phyloP scores from a whole-genome alignment of 768 basidiomycete species.

The Lactarius hengduanensis region DNA sequence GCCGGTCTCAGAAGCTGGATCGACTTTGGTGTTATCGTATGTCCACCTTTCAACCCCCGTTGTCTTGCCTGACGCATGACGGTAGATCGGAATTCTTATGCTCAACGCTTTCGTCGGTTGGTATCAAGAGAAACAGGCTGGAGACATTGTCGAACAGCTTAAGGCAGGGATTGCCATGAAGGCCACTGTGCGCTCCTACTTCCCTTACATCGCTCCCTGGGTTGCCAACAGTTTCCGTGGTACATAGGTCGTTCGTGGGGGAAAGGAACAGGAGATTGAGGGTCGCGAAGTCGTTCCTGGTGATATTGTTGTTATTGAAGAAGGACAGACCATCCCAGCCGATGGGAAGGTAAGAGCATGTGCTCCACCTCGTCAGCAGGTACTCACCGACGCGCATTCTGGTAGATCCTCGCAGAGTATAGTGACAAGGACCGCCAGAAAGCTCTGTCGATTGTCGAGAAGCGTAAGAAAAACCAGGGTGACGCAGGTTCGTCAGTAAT shows the following conservation, averaged over 20 bases:
- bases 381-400: not conserved
- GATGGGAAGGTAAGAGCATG: conserved; percentile 38
- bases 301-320: conserved; percentile 45
- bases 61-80: not conserved
- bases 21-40: conserved; percentile 49
- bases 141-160: conserved; percentile 48
- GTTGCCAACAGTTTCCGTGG: not conserved
- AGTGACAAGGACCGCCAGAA: conserved; percentile 38
- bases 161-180: conserved; percentile 49
- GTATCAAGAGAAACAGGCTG: conserved; percentile 52
- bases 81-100: conserved; percentile 40
- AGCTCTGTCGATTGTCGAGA: conserved; percentile 36
- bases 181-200: conserved; percentile 32
- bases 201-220: not conserved
- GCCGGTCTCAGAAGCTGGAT: conserved; percentile 49
- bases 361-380: not conserved
- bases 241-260: conserved; percentile 39
- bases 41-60: conserved; percentile 12
- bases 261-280: conserved; percentile 43
- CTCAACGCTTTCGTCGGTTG: conserved; percentile 46
- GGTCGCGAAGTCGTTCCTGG: conserved; percentile 47
- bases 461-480: conserved; percentile 17
- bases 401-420: conserved; percentile 42
- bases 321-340: conserved; percentile 46
- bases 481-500: not conserved